Conservation (phyloP, 2,329 filamentous ascomycete species). For the Emmonsia crescens region DNA sequence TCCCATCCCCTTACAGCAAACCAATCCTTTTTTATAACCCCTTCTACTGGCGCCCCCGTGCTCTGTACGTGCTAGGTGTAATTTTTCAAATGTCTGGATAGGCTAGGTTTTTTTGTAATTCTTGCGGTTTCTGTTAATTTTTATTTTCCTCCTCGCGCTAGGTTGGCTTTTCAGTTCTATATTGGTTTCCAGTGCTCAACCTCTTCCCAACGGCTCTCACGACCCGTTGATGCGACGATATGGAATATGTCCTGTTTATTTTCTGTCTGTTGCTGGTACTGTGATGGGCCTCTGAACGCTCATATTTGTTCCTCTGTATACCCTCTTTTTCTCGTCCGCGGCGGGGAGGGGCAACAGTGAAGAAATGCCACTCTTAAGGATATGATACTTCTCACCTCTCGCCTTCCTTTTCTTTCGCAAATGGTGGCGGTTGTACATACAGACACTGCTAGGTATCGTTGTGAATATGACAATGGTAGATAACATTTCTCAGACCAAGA, state of each 20-base stretch:
- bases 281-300: not conserved
- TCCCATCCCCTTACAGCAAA: not conserved
- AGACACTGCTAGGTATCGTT: not conserved
- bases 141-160: not conserved
- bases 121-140: not conserved
- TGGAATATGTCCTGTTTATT: not conserved
- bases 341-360: not conserved
- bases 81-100: not conserved
- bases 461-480: not conserved
- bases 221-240: not conserved
- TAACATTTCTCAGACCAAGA: not conserved
- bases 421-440: too few relatives aligned
- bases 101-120: not conserved
- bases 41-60: not conserved
- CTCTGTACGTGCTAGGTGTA: not conserved
- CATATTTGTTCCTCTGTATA: not conserved
- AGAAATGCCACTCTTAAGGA: not conserved
- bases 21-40: not conserved
- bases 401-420: not conserved
- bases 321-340: not conserved
- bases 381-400: not conserved
- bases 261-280: not conserved
- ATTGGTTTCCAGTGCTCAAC: not conserved
- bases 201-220: not conserved
- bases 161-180: not conserved